Evolutionary conservation across 1,284 basidiomycete species (phyloP).

Genomic region (Fistulina hepatica): DNA sequence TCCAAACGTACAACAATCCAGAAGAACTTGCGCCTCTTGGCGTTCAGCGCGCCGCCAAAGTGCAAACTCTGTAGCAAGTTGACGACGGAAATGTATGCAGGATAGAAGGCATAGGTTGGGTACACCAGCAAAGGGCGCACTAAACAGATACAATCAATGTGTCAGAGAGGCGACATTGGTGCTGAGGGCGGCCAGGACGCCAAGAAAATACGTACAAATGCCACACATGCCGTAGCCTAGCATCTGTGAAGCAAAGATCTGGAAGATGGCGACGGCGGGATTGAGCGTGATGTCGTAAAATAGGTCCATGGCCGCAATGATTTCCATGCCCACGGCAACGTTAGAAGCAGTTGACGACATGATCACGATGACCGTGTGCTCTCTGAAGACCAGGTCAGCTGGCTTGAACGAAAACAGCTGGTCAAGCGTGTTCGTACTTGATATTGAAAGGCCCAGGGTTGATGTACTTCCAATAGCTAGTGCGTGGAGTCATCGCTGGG

Average conservation of each 20-base stretch:
- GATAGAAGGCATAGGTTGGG: conserved; percentile 48
- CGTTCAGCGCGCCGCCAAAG: conserved; percentile 38
- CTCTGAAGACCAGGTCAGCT: conserved; percentile 20
- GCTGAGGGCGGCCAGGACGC: too few species aligned
- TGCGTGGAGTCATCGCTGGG: conserved; percentile 26
- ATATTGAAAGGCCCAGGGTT: conserved; percentile 50
- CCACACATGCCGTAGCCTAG: conserved; percentile 49
- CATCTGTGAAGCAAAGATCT: conserved; percentile 47
- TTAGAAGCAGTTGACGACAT: conserved; percentile 48
- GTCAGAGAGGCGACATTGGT: background rate
- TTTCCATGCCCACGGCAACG: conserved; percentile 45
- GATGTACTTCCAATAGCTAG: conserved; percentile 37
- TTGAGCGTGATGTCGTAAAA: conserved; percentile 42
- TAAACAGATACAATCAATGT: conserved; percentile 6
- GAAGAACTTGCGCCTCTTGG: conserved; percentile 41
- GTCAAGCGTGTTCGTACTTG: conserved; percentile 23
- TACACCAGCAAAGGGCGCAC: conserved; percentile 45
- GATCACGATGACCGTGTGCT: conserved; percentile 46
- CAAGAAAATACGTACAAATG: conserved; percentile 23
- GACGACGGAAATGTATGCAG: conserved; percentile 39
- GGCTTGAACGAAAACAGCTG: background rate
- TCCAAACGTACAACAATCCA: conserved; percentile 36
- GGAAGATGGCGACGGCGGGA: conserved; percentile 41
- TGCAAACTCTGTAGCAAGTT: conserved; percentile 43
- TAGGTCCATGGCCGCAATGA: conserved; percentile 46